Evolutionary conservation across 805 yeast species (phyloP), one percentile per base, ranked within the genome.

Genomic region (Ogataea thermomethanolica): DNA sequence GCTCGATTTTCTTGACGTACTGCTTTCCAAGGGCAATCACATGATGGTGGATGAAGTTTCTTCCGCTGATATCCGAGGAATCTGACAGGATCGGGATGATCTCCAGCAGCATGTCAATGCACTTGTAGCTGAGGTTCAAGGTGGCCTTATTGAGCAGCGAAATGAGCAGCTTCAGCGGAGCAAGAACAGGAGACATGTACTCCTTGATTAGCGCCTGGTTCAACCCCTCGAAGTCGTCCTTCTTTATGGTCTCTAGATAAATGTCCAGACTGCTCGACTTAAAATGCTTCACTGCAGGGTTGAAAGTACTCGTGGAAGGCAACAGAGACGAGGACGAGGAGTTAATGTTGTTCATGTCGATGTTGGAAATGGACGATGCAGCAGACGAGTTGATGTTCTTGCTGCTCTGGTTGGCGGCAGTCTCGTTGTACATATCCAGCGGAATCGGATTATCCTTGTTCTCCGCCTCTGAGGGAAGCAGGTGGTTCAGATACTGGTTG

Each of bases 31-130:
- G 70, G 7, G 84, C 75, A 40, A 90, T 80, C 17, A 90, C 79
- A 53, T 81, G 84, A 49, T 86, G 87, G 59, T 90, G 98, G 53
- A 90, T 75, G 54, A 90, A 81, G 57, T 85, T 90, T 50, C 96
- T 73, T 12, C 86, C 86, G 40, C 83, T 79, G 31, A 90, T 78
- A 53, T 89, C 96, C 7, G 78, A 65, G 0, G 79, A 69, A 50
- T 86, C 93, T 33, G 74, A 67, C 17, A 81, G 59, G 9, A 72
- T 68, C 7, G 76, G 76, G 29, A 79, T 69, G 11, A 67, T 64
- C 20, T 65, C 69, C 37, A 83, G 64, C 26, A 84, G 54, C n/a
- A 53, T 61, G 46, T 73, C 82, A 43, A 86, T 78, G 56, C 88
- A 80, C 20, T 66, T 61, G 31, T 62, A 67, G 4, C 88, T 68